Evolutionary conservation across 805 yeast genomes (phyloP), one percentile per base, ranked within the genome.

Genomic region (Spathaspora sp.): DNA sequence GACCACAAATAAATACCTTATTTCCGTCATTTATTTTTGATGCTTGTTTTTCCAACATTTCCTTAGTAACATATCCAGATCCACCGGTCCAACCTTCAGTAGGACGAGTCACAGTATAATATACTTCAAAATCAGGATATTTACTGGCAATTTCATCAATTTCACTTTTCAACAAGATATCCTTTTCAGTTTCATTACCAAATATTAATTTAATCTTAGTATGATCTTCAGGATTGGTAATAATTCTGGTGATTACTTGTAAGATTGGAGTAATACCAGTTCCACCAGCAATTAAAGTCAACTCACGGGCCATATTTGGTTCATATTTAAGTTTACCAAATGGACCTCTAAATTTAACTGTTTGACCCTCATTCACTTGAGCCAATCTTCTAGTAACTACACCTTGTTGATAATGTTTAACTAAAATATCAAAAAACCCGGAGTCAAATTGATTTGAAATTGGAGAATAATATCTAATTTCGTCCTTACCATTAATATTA

Each of bases 221-320:
- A 31, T 64, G 38, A 65, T 87, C 92, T 52, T 77, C 83, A 2
- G 89, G 84, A 26, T 85, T 82, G 16, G 91, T 86, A 55, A 86
- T 80, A 48, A 87, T 76, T 53, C 80, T 80, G 54, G 87, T 83
- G 49, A 88, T 74, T 14, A 92, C 86, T 69, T 91, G 96, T 62
- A 87, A 77, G 70, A 89, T 84, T 39, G 97, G 97, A 8, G 97
- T 89, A 56, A 92, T 86, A 49, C 97, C 96, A 0, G 93, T 82
- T 17, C 96, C 96, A 58, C 94, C 96, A 7, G 92, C 93, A 58
- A 88, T 75, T 71, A 88, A 76, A 17, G 84, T 83, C 52, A 88
- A 75, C 53, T 83, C 80, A 54, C 78, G 78, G 42, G 83, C 85
- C 72, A 81, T 78, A 62, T 86, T 86, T 23, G 77, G 58, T 42